phyloP scores from a whole-genome alignment of 805 yeast species.

The Metschnikowia gruessii region DNA sequence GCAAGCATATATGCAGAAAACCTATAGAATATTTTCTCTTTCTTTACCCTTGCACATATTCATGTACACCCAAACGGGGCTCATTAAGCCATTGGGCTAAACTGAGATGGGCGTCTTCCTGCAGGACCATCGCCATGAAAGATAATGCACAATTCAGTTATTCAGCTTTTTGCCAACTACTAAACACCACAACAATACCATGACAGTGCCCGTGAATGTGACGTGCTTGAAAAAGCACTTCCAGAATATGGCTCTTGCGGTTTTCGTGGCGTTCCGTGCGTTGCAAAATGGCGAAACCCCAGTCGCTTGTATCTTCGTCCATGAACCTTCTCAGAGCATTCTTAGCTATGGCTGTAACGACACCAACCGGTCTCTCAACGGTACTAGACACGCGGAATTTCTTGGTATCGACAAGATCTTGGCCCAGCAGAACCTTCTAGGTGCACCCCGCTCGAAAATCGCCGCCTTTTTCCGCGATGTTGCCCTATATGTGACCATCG shows the following conservation, averaged over 20 bases:
- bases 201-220: not conserved
- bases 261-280: conserved; percentile 61
- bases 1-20: too few species aligned
- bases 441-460: conserved; percentile 16
- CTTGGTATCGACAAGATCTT: conserved; percentile 56
- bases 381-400: conserved; percentile 92
- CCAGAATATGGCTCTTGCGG: conserved; percentile 49
- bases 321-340: conserved; percentile 39
- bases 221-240: conserved; percentile 14
- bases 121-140: not conserved
- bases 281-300: conserved; percentile 73
- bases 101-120: not conserved
- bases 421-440: conserved; percentile 12
- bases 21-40: too few species aligned
- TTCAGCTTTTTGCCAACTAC: not conserved
- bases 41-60: too few species aligned
- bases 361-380: conserved; percentile 80
- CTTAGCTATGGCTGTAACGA: conserved; percentile 80
- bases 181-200: not conserved
- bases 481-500: conserved; percentile 88
- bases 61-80: too few species aligned
- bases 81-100: too few species aligned
- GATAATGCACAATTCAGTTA: not conserved
- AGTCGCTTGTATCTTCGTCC: conserved; percentile 68
- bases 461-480: conserved; percentile 48